Evolutionary conservation across 805 yeast species (phyloP).

Genomic region (Lipomyces yamadae): DNA sequence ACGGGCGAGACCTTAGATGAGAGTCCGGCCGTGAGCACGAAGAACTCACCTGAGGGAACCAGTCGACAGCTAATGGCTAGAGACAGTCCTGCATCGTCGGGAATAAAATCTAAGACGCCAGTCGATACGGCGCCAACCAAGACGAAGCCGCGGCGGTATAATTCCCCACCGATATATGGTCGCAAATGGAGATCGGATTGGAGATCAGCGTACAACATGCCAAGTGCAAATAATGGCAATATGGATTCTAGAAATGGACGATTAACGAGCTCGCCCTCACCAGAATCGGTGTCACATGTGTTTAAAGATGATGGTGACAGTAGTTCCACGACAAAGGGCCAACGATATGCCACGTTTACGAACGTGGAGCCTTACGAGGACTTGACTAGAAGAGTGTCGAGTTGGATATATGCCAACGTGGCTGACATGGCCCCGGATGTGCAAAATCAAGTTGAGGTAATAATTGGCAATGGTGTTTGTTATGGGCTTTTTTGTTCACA

Average conservation of each 20-base stretch:
- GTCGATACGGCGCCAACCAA: constrained; percentile 17
- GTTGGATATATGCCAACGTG: constrained; percentile 83
- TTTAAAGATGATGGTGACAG: constrained; percentile 7
- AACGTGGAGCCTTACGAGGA: constrained; percentile 77
- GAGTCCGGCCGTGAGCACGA: constrained; percentile 6
- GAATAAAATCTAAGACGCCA: neutral
- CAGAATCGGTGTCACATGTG: neutral
- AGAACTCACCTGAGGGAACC: neutral
- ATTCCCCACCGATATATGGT: constrained; percentile 81
- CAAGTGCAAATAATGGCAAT: neutral
- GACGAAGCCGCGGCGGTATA: constrained; percentile 62
- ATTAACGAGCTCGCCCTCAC: neutral
- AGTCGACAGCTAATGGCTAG: neutral
- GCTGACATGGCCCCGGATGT: constrained; percentile 44
- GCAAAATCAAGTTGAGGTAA: constrained; percentile 25
- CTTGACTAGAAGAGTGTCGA: constrained; percentile 73
- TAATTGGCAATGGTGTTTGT: neutral
- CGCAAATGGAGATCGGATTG: constrained; percentile 63
- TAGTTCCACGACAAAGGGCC: neutral
- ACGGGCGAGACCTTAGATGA: neutral
- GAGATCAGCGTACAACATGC: constrained; percentile 27
- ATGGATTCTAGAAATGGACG: neutral
- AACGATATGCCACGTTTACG: constrained; percentile 54
- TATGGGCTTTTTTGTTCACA: neutral
- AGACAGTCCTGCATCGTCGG: neutral